Percentiles rank a stretch among this genome's conserved stretches.
Evolutionary conservation across 345 rosid species (phyloP).

Genomic region (Citrus glauca): DNA sequence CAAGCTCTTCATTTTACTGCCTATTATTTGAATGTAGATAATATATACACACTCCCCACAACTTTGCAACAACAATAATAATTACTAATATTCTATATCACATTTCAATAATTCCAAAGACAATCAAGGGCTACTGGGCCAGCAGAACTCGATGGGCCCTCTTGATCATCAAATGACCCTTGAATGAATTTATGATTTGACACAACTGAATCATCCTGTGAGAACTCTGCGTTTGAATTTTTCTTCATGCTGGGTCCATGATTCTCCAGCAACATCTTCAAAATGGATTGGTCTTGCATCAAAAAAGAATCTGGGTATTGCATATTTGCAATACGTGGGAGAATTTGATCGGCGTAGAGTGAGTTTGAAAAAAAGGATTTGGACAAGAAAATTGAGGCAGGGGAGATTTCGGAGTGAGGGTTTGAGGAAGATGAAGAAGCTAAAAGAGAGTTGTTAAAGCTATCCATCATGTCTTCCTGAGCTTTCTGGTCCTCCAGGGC

Average conservation of each 20-base stretch:
- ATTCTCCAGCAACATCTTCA: conserved; percentile 48
- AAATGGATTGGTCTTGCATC: conserved; percentile 46
- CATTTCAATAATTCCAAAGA: conserved; percentile 45
- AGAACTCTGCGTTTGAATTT: conserved; percentile 22
- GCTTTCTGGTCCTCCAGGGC: conserved; percentile 34
- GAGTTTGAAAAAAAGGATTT: conserved; percentile 23
- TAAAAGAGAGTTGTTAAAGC: conserved; percentile 21
- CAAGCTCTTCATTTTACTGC: conserved; percentile 1
- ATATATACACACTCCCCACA: conserved; percentile 12
- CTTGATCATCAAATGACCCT: conserved; percentile 19
- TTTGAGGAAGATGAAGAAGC: conserved; percentile 32
- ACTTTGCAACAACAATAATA: conserved; percentile 1
- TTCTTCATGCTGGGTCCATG: conserved; percentile 19
- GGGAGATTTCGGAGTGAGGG: conserved; percentile 18
- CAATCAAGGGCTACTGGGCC: conserved; percentile 38
- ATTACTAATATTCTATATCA: background rate
- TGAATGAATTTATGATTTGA: conserved; percentile 31
- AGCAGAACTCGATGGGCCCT: conserved; percentile 28
- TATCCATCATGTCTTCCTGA: conserved; percentile 28
- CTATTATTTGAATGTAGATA: background rate
- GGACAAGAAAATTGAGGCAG: conserved; percentile 19
- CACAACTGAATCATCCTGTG: conserved; percentile 25
- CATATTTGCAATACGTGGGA: conserved; percentile 28
- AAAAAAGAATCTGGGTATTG: conserved; percentile 42
- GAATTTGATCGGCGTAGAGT: conserved; percentile 20